Evolutionary conservation across 805 yeast species (phyloP), one percentile per base, ranked within the genome.

Genomic region (Priceomyces melissophilus): DNA sequence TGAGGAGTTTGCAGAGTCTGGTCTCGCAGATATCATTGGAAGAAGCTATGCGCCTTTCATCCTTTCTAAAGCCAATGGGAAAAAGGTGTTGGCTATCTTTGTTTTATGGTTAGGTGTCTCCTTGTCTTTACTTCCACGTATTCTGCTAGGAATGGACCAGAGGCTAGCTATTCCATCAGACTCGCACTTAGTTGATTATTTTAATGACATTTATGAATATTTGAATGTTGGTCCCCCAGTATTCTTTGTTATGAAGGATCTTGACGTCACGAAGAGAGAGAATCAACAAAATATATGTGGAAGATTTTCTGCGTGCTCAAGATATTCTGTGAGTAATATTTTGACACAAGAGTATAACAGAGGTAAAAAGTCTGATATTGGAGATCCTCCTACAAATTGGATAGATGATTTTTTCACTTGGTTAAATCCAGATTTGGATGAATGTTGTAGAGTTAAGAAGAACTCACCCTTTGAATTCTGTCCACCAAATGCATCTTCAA

Each of bases 151-250:
- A 0, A 73, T 93, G 15, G 98, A 91, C 57, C 98, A 91, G 62
- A 73, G 95, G 40, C 67, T 84, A 32, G 98, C 97, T 0, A 75
- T 91, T 10, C 98, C 98, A 0, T 63, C 72, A 2, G 89, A 77
- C 40, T 90, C 97, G 0, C 87, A 89, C 54, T 62, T 93, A 54
- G 81, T 89, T 30, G 75, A 79, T 39, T 93, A 91, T 60, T 91
- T 87, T 65, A 69, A 82, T 48, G 87, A 90, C 40, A 69, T 89
- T 3, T 85, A 83, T 56, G 61, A 72, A 1, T 85, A 81, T 55
- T 69, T 91, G 45, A 82, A 84, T 44, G 85, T 85, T 6, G 99
- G 98, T 0, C 96, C 99, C 1, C 99, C 99, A 0, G 74, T 87
- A 1, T 93, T 85, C 55, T 84, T 89, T 60, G 88, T 93, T 16